phyloP scores from a whole-genome alignment of 108 stramenopile species.

The Discostella stelligeroides region DNA sequence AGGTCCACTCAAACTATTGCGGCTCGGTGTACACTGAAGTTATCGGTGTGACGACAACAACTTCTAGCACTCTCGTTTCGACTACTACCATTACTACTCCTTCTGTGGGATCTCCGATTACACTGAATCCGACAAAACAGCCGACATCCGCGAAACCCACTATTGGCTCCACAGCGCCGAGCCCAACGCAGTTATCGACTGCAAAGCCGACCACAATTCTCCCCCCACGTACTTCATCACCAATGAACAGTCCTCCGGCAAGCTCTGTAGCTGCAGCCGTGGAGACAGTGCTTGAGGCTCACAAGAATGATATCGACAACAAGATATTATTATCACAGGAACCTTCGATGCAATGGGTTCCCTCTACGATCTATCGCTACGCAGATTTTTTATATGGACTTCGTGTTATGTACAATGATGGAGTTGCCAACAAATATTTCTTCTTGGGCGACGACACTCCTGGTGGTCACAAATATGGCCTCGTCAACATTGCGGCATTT shows the following conservation, averaged over 20 bases:
- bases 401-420: slow-evolving; percentile 30
- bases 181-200: neutral
- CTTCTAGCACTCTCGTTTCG: too few relatives aligned
- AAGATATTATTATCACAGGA: slow-evolving; percentile 30
- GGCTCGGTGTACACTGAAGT: slow-evolving; percentile 25
- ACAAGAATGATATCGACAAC: slow-evolving; percentile 13
- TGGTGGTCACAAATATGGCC: slow-evolving; percentile 37
- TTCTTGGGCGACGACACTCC: slow-evolving; percentile 30
- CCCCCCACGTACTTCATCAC: neutral
- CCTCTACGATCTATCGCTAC: slow-evolving; percentile 31
- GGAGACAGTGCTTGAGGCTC: slow-evolving; percentile 11
- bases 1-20: slow-evolving; percentile 29
- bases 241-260: neutral
- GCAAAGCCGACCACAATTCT: neutral
- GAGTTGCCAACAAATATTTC: slow-evolving; percentile 29
- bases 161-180: neutral
- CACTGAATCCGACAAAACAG: slow-evolving; percentile 6
- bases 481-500: slow-evolving; percentile 56
- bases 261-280: slow-evolving; percentile 3
- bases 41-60: neutral
- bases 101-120: neutral
- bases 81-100: neutral
- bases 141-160: neutral
- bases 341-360: slow-evolving; percentile 11
- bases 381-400: slow-evolving; percentile 24